Percentiles rank a stretch among this genome's conserved stretches.
phyloP scores from a whole-genome alignment of 805 yeast genomes.

The Pichia sporocuriosa region DNA sequence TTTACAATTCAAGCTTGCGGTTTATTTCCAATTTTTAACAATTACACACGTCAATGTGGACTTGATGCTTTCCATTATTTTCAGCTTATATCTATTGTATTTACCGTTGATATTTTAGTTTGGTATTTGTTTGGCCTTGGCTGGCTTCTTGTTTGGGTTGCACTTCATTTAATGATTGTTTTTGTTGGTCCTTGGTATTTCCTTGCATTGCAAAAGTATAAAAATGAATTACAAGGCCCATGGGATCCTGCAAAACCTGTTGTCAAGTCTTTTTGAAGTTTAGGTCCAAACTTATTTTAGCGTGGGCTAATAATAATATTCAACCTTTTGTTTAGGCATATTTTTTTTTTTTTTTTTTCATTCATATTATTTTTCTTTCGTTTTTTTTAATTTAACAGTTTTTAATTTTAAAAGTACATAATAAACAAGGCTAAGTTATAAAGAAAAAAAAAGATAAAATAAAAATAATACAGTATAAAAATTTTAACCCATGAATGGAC shows the following conservation, averaged over 20 bases:
- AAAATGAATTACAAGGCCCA: conserved; percentile 84
- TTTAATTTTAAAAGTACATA: not conserved
- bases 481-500: conserved; percentile 56
- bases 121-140: conserved; percentile 34
- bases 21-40: conserved; percentile 63
- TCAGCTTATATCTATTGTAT: conserved; percentile 25
- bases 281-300: not conserved
- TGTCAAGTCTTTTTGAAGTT: conserved; percentile 29
- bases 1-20: conserved; percentile 67
- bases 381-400: not conserved
- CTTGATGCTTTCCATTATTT: conserved; percentile 28
- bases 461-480: not conserved
- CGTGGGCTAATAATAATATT: not conserved
- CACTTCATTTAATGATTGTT: conserved; percentile 40
- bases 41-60: conserved; percentile 43
- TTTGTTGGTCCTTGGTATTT: conserved; percentile 66
- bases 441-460: too few relatives aligned
- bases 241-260: conserved; percentile 87
- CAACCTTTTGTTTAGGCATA: too few relatives aligned
- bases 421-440: too few relatives aligned
- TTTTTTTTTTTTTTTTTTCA: not conserved
- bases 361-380: not conserved
- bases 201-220: conserved; percentile 65
- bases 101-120: conserved; percentile 30
- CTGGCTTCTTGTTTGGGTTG: conserved; percentile 43